phyloP scores from a whole-genome alignment of 2,329 filamentous ascomycete genomes.

The Passalora sequoiae region DNA sequence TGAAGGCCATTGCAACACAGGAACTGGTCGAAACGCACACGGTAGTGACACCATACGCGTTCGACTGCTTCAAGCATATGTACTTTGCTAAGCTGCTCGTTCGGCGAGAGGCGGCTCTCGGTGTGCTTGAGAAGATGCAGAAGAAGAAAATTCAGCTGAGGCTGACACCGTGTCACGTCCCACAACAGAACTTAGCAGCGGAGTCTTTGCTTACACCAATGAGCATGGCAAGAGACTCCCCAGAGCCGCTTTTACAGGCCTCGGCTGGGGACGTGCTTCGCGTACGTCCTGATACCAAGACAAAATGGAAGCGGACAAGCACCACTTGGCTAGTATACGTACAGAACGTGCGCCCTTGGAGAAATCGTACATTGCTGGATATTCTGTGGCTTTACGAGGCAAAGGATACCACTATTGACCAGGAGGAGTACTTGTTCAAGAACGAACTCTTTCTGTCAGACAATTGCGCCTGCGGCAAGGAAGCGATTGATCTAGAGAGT shows the following conservation, averaged over 20 bases:
- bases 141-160: conserved; percentile 22
- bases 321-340: conserved; percentile 65
- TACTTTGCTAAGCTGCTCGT: conserved; percentile 54
- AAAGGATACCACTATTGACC: conserved; percentile 63
- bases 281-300: conserved; percentile 44
- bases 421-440: conserved; percentile 61
- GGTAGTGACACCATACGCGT: conserved; percentile 65
- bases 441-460: conserved; percentile 75
- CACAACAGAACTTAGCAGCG: neutral
- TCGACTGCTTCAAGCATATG: conserved; percentile 59
- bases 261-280: conserved; percentile 48
- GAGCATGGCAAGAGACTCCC: conserved; percentile 1
- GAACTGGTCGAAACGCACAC: conserved; percentile 42
- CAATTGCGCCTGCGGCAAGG: conserved; percentile 63
- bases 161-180: conserved; percentile 22
- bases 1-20: conserved; percentile 29
- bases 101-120: conserved; percentile 14
- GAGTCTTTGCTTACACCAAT: neutral
- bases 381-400: conserved; percentile 72
- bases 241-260: conserved; percentile 25
- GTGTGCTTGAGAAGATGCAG: conserved; percentile 16
- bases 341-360: conserved; percentile 46
- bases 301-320: conserved; percentile 51
- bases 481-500: conserved; percentile 50
- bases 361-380: conserved; percentile 47